These are phyloP conservation scores for Suillus plorans DNA, from an alignment of 768 basidiomycete species.

Conservation along the genomic window DNA sequence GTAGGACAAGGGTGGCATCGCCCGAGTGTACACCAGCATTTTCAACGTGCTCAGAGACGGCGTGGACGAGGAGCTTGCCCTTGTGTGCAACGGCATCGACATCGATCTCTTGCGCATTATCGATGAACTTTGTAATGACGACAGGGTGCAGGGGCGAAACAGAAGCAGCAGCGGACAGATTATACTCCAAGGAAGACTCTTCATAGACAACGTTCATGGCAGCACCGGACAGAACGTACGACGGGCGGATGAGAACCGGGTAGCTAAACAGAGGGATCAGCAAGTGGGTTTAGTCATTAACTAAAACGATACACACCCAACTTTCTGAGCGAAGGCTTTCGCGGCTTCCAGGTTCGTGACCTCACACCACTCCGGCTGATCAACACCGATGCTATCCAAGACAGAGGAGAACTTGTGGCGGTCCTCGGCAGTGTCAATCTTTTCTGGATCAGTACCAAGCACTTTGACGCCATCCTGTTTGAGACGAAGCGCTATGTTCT, in stretches of 20 bases:
- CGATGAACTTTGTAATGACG: slow-evolving; percentile 98
- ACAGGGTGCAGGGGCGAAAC: slow-evolving; percentile 98
- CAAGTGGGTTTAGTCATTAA: slow-evolving; percentile 9
- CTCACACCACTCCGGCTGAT: slow-evolving; percentile 96
- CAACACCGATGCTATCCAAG: slow-evolving; percentile 91
- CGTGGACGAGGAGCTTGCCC: slow-evolving; percentile 90
- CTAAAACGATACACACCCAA: slow-evolving; percentile 49
- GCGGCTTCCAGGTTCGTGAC: slow-evolving; percentile 86
- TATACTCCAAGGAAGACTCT: slow-evolving; percentile 85
- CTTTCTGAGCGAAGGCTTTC: slow-evolving; percentile 85
- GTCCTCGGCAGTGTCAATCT: slow-evolving; percentile 97
- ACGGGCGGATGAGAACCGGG: slow-evolving; percentile 96
- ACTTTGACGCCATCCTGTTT: slow-evolving; percentile 91
- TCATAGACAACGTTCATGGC: slow-evolving; percentile 99
- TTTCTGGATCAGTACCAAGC: slow-evolving; percentile 91
- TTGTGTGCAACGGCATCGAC: slow-evolving; percentile 95
- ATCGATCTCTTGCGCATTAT: slow-evolving; percentile 96
- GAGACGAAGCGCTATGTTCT: slow-evolving; percentile 96
- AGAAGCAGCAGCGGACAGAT: slow-evolving; percentile 92
- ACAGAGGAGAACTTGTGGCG: slow-evolving; percentile 99
- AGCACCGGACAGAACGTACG: slow-evolving; percentile 97
- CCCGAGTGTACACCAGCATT: slow-evolving; percentile 99
- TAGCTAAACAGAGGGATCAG: slow-evolving; percentile 51
- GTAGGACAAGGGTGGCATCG: slow-evolving; percentile 95
- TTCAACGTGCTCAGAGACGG: slow-evolving; percentile 97